These are phyloP conservation scores for Metschnikowia kunwiensis DNA, from an alignment of 805 yeast species.

Conservation along the genomic window DNA sequence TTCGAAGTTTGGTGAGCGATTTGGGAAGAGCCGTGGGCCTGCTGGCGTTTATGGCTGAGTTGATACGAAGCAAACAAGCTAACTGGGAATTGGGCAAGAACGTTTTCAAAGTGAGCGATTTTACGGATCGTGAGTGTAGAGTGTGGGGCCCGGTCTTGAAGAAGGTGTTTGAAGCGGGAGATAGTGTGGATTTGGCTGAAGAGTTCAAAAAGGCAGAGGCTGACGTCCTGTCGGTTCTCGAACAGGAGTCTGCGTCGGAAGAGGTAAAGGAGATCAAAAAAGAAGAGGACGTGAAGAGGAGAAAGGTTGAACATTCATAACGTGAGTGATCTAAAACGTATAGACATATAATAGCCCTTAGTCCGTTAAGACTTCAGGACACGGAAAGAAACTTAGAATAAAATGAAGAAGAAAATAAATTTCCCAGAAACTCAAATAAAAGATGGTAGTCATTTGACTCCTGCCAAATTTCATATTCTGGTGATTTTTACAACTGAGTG, in stretches of 20 bases:
- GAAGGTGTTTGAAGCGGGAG: constrained; percentile 45
- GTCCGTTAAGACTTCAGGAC: no score
- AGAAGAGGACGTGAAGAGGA: constrained; percentile 2
- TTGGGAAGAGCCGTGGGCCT: constrained; percentile 78
- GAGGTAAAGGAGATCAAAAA: no score
- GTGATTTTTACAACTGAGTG: no score
- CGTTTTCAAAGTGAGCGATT: constrained; percentile 66
- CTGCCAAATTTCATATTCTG: no score
- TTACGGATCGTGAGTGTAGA: constrained; percentile 54
- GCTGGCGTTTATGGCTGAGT: constrained; percentile 83
- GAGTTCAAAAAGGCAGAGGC: constrained; percentile 17
- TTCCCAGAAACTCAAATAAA: no score
- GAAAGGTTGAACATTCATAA: constrained; percentile 4
- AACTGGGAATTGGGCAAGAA: constrained; percentile 76
- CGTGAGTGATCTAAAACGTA: no score
- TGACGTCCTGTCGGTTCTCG: neutral
- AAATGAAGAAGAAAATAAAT: no score
- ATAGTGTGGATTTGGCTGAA: constrained; percentile 24
- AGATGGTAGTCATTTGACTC: no score
- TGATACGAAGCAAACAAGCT: constrained; percentile 72
- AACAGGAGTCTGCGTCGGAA: constrained; percentile 3
- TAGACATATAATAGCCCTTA: no score
- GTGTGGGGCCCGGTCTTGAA: constrained; percentile 69
- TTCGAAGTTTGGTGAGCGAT: constrained; percentile 86
- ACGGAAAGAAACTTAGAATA: no score